phyloP scores from a whole-genome alignment of 2,329 filamentous ascomycete genomes.

The Zasmidium angulare region DNA sequence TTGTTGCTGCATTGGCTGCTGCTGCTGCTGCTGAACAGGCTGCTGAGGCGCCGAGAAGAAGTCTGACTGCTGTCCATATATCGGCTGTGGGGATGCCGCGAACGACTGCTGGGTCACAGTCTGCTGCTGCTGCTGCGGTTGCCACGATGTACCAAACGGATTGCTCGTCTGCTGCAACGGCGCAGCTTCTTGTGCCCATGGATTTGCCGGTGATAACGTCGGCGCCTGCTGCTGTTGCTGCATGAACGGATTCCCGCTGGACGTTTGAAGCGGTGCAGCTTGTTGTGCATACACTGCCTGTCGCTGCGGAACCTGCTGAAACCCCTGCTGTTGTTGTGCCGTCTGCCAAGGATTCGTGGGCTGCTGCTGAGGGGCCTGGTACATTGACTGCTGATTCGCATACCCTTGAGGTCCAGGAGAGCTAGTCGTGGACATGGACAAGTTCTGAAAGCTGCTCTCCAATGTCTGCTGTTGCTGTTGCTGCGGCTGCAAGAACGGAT shows the following conservation, averaged over 20 bases:
- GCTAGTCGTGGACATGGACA: conserved; percentile 58
- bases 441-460: conserved; percentile 61
- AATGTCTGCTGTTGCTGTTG: conserved; percentile 29
- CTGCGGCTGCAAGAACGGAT: conserved; percentile 62
- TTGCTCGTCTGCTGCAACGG: conserved; percentile 16
- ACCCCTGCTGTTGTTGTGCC: conserved; percentile 25
- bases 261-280: conserved; percentile 46
- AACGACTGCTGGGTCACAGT: conserved; percentile 35
- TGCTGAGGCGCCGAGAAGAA: conserved; percentile 30
- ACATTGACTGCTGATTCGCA: conserved; percentile 21
- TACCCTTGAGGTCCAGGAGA: conserved; percentile 20
- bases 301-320: conserved; percentile 22
- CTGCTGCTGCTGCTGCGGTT: conserved; percentile 20
- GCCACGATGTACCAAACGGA: conserved; percentile 26
- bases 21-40: conserved; percentile 25
- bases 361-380: conserved; percentile 26
- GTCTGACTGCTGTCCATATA: conserved; percentile 29
- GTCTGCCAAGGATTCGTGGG: conserved; percentile 32
- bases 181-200: conserved; percentile 36
- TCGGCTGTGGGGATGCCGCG: conserved; percentile 26
- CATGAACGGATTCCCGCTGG: conserved; percentile 50
- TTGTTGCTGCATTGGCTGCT: conserved; percentile 32
- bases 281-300: conserved; percentile 25
- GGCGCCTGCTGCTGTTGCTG: conserved; percentile 38
- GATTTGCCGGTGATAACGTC: conserved; percentile 42